Evolutionary conservation across 495 filamentous ascomycete genomes (phyloP), one percentile per base, ranked within the genome.

Genomic region (Annulohypoxylon maeteangense): DNA sequence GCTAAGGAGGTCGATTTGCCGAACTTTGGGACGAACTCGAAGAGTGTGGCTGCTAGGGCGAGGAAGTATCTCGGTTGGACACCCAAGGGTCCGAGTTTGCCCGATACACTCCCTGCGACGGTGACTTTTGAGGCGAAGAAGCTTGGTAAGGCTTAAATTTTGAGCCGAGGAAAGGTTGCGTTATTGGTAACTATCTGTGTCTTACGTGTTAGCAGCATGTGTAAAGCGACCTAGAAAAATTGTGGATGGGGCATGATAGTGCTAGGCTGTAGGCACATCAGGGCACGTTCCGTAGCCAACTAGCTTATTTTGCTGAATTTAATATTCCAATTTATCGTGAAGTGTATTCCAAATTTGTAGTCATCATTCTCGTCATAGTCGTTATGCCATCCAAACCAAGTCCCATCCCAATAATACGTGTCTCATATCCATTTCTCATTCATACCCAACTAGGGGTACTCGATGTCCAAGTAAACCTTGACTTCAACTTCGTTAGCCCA

Each of bases 401-500:
- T 25, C 25, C 20, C 1, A 8, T 22, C 31, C 48, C 16, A 23
- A 16, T 18, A 18, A 12, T n/a, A 7, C 23, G 23, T 16, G 23
- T 31, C 22, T 44, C 40, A 44, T 44, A 7, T 44, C 36, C 12
- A 1, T 47, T 29, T 20, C 38, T 7, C 36, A 58, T 56, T n/a
- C 22, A 7, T n/a, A n/a, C n/a, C n/a, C n/a, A 31, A 70, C 71
- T 34, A 77, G 14, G 59, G 67, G 54, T 77, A 36, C 22, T 77
- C 75, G 10, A 70, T 68, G 38, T 77, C 75, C 50, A 87, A 82
- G 65, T 83, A 90, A 8, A 97, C 79, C 78, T 91, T 89, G 18
- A 97, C 83, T 40, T 86, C 83, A 31, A 93, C 87, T 76, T 98
- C 94, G 71, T 97, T 97, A 51, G 89, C 91, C 92, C 93, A 97